Evolutionary conservation across 495 filamentous ascomycete genomes (phyloP).

Genomic region (Xylaria sp.): DNA sequence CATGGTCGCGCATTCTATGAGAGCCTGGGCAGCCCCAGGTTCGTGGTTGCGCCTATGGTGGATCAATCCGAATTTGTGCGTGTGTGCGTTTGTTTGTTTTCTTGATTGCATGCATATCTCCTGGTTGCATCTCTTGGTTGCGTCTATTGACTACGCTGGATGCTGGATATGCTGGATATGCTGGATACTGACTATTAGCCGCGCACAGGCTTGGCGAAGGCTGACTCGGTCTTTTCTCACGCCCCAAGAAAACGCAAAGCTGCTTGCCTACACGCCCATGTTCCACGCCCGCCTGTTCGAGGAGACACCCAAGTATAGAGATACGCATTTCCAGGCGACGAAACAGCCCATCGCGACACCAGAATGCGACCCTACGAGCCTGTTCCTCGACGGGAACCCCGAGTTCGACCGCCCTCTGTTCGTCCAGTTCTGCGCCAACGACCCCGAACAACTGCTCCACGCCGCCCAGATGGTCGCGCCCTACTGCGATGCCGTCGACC

Average conservation of each 20-base stretch:
- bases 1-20: slow-evolving; percentile 90
- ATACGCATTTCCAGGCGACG: slow-evolving; percentile 76
- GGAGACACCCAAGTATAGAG: slow-evolving; percentile 75
- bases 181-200: neutral
- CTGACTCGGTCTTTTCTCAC: slow-evolving; percentile 89
- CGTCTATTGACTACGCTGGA: neutral
- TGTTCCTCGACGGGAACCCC: slow-evolving; percentile 86
- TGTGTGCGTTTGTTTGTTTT: no score
- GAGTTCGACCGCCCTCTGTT: slow-evolving; percentile 83
- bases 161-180: neutral
- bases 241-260: slow-evolving; percentile 58
- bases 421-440: slow-evolving; percentile 96
- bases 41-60: slow-evolving; percentile 95
- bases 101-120: no score
- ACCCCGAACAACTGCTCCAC: slow-evolving; percentile 74
- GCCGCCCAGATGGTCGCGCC: slow-evolving; percentile 79
- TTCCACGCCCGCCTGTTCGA: slow-evolving; percentile 86
- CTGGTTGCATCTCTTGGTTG: no score
- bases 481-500: slow-evolving; percentile 92
- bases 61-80: slow-evolving; percentile 96
- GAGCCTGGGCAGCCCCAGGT: slow-evolving; percentile 88
- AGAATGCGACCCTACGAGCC: slow-evolving; percentile 28
- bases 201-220: slow-evolving; percentile 85
- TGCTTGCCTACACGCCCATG: slow-evolving; percentile 94
- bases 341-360: slow-evolving; percentile 32